phyloP scores from a whole-genome alignment of 306 rosid genomes.

The Cyamopsis tetragonoloba region DNA sequence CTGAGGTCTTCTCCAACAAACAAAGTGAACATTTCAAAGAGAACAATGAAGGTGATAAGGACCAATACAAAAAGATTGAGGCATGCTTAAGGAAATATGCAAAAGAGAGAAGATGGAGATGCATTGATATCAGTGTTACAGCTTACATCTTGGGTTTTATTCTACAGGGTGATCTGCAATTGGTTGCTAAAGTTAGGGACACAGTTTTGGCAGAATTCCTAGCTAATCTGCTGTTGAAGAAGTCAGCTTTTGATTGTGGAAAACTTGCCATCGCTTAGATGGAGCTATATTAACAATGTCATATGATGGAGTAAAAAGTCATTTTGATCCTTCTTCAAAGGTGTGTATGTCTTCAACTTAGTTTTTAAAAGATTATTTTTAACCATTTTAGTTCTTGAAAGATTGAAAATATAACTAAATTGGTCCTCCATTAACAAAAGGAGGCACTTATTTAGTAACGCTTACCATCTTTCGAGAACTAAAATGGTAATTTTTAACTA shows the following conservation, averaged over 20 bases:
- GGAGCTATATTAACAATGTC: neutral
- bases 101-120: conserved; percentile 57
- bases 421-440: too few relatives aligned
- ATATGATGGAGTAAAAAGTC: too few relatives aligned
- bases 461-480: too few relatives aligned
- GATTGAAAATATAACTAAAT: too few relatives aligned
- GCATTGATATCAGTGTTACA: conserved; percentile 35
- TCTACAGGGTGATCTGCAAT: conserved; percentile 32
- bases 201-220: conserved; percentile 36
- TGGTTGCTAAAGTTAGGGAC: conserved; percentile 43
- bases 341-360: too few relatives aligned
- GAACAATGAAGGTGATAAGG: conserved; percentile 13
- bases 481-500: too few relatives aligned
- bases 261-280: conserved; percentile 19
- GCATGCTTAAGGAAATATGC: conserved; percentile 49
- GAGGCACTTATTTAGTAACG: too few relatives aligned
- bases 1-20: conserved; percentile 33
- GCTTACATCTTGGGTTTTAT: conserved; percentile 45
- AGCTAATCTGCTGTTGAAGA: conserved; percentile 14
- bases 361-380: too few relatives aligned
- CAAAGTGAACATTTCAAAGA: neutral
- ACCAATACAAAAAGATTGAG: conserved; percentile 35
- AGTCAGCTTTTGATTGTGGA: conserved; percentile 56
- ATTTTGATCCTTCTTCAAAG: too few relatives aligned
- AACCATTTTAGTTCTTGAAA: too few relatives aligned